Evolutionary conservation across 257 asterid species (phyloP).

Genomic region (Fraxinus cuspidata): DNA sequence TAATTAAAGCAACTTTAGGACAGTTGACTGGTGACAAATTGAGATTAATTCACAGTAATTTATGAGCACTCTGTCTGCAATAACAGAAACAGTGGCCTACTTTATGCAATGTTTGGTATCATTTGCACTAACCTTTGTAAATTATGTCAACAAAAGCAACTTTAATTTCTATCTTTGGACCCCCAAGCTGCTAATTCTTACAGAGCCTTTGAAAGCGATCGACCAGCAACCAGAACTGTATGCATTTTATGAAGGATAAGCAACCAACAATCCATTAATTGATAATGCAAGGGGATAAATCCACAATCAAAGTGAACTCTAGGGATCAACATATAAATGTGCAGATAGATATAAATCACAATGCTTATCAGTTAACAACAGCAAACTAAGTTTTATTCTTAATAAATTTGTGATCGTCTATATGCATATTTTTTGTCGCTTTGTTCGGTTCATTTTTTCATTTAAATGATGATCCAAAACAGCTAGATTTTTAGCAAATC

Average conservation of each 20-base stretch:
- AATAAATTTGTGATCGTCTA: no score
- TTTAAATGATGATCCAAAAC: no score
- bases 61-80: conserved; percentile 26
- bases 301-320: background rate
- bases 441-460: no score
- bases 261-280: background rate
- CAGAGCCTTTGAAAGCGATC: background rate
- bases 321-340: background rate
- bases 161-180: conserved; percentile 16
- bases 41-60: conserved; percentile 23
- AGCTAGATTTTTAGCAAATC: no score
- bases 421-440: no score
- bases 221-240: background rate
- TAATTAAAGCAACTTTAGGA: conserved; percentile 38
- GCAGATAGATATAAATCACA: background rate
- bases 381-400: no score
- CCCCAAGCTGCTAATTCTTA: background rate
- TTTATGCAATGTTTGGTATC: conserved; percentile 18
- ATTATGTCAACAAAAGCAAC: conserved; percentile 20
- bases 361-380: no score
- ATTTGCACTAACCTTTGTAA: conserved; percentile 21
- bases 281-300: conserved; percentile 4
- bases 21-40: conserved; percentile 38
- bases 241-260: background rate
- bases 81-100: conserved; percentile 11